Base-by-base conservation (phyloP, 805 yeast genomes). In the Wickerhamiella cacticola region DNA sequence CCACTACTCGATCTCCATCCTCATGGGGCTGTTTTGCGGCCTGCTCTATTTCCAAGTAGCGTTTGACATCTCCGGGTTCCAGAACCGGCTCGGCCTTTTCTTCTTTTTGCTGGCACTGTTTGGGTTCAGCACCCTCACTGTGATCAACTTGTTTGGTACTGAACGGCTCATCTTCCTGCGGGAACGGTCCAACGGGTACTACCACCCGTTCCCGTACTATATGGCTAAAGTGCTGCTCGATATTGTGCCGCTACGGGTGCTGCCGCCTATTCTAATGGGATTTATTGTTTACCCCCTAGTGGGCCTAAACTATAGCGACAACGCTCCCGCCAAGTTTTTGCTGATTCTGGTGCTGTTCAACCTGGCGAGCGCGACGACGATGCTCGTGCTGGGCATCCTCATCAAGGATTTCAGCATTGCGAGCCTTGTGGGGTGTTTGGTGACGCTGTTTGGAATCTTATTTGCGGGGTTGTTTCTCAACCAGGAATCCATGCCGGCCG, bases 381-480 rank as follows among this genome's bases (percentile, higher is more conserved):
- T 92, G 54, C 69, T 92, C 52, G 78, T 89, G 49, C 80, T 92
- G 54, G 98, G 97, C 7, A 86, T 92, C 10, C 61, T 89, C 16
- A 73, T 89, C 46, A 78, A 82, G 56, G 96, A 89, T 57, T 80
- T 94, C 19, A 94, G 95, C 26, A 88, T 92, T 29, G 94, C 97
- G 0, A 85, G 94, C 1, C 76, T 92, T 70, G 66, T 82, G 25
- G 95, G 95, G 29, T 94, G 87, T 4, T 68, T 92, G 57, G 77
- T 87, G 4, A 70, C 88, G 58, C 68, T 92, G 46, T 87, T 89
- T 55, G 86, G 95, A 2, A 68, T 92, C 51, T 68, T 92, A 48
- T 92, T 92, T 70, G 95, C 97, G 1, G 98, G 98, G 0, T 69
- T 92, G 51, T 92, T 92, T 61, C 78, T 92, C 59, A 89, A 89